Evolutionary conservation across 2,329 filamentous ascomycete species (phyloP), one percentile per base, ranked within the genome.

Genomic region (Ustulina deusta): DNA sequence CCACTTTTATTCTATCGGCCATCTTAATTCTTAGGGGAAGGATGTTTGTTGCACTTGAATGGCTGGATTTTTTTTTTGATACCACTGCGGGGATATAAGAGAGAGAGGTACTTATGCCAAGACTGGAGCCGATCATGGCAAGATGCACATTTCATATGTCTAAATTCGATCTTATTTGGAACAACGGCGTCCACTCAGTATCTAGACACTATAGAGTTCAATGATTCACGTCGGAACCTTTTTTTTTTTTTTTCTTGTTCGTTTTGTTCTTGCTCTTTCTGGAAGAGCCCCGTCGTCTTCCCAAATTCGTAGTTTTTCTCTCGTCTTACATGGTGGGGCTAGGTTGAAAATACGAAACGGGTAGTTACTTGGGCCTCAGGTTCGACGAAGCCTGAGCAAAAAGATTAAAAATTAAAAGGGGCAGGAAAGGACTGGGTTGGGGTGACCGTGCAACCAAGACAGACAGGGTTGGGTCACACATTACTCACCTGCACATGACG

Each of bases 81-180:
- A 72, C 61, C 66, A 65, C 61, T 54, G 40, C 36, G 56, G 55
- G 61, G 61, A 65, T 65, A 63, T 46, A 56, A 55, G 57, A 68
- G 56, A 57, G 29, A 11, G 27, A 52, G 38, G 59, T 54, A 58
- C 65, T 63, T 48, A 25, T 57, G 44, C 48, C 17, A 61, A 60
- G 62, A 65, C 61, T 44, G 40, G 22, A 36, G 40, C 48, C 52
- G 34, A 64, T 48, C 22, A 56, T 27, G 57, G 68, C 71, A 63
- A 58, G 63, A 69, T 69, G 68, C 64, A 66, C 61, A 68, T 67
- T 74, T 69, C 65, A 55, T 74, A 58, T 75, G 72, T 74, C 36
- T 66, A 59, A n/a, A 54, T 46, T 57, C 3, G 32, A 51, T 63
- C 49, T 52, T 68, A 63, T 63, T 72, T 54, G 42, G 65, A 66